phyloP scores from a whole-genome alignment of 805 yeast species.

The Pichia membranifaciens region DNA sequence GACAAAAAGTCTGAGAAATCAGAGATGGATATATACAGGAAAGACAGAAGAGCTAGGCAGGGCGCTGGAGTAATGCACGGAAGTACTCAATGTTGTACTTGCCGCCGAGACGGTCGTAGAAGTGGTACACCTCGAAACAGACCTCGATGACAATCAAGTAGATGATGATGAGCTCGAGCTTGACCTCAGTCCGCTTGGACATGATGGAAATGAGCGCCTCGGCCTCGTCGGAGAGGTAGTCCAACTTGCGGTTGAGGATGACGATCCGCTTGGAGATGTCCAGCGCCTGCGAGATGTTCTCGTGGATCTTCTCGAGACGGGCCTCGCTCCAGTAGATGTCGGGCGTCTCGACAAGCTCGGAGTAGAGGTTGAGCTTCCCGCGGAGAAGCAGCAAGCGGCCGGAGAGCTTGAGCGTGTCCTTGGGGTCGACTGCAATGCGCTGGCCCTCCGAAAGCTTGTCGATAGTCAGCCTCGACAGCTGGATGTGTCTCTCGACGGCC shows the following conservation, averaged over 20 bases:
- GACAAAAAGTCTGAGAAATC: no score
- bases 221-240: conserved; percentile 86
- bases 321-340: conserved; percentile 94
- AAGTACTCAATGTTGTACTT: conserved; percentile 16
- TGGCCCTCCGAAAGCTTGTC: conserved; percentile 61
- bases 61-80: not conserved
- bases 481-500: conserved; percentile 63
- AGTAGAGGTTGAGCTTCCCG: conserved; percentile 78
- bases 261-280: conserved; percentile 75
- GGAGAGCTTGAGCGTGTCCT: conserved; percentile 60
- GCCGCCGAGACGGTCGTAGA: conserved; percentile 46
- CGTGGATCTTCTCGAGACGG: conserved; percentile 68
- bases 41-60: not conserved
- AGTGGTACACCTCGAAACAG: conserved; percentile 70
- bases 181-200: conserved; percentile 67
- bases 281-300: conserved; percentile 59
- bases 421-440: conserved; percentile 44
- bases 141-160: conserved; percentile 80
- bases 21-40: not conserved
- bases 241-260: conserved; percentile 77
- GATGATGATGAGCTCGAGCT: conserved; percentile 86
- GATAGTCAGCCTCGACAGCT: conserved; percentile 56
- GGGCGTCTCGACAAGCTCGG: conserved; percentile 87
- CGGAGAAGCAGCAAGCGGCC: conserved; percentile 72
- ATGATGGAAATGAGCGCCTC: conserved; percentile 68